phyloP scores from a whole-genome alignment of 1,284 basidiomycete genomes.

The Fistulinella staudtii region DNA sequence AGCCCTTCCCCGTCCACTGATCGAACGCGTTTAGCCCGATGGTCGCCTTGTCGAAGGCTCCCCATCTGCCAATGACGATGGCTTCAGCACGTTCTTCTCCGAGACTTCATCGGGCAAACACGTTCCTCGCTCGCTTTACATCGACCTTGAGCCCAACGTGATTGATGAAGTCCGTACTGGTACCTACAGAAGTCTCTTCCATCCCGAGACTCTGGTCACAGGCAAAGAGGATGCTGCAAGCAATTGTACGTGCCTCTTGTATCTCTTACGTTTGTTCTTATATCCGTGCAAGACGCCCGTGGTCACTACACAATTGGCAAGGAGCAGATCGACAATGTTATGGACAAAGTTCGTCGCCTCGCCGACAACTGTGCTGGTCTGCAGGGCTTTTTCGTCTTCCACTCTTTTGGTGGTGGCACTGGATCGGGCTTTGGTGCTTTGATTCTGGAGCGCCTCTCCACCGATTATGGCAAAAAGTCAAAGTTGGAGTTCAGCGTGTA shows the following conservation, averaged over 20 bases:
- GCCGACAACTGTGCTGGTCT: constrained; percentile 98
- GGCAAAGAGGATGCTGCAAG: constrained; percentile 99
- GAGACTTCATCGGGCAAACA: constrained; percentile 94
- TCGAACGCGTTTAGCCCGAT: constrained; percentile 56
- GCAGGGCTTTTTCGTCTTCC: constrained; percentile 99
- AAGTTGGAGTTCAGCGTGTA: constrained; percentile 99
- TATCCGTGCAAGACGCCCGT: constrained; percentile 69
- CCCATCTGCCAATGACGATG: constrained; percentile 74
- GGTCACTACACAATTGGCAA: constrained; percentile 99
- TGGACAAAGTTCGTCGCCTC: constrained; percentile 95
- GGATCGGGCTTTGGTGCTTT: constrained; percentile 99
- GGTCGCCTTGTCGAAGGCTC: constrained; percentile 75
- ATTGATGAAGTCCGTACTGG: constrained; percentile 97
- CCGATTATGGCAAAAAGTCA: constrained; percentile 99
- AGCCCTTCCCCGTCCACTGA: constrained; percentile 6
- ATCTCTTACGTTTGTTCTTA: background rate
- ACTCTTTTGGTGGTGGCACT: constrained; percentile 99
- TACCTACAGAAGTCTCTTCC: constrained; percentile 95
- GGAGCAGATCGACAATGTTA: constrained; percentile 87
- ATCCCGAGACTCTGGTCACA: constrained; percentile 96
- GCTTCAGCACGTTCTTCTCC: constrained; percentile 97
- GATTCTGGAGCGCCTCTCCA: constrained; percentile 94
- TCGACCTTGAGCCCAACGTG: constrained; percentile 96
- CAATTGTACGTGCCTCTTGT: constrained; percentile 71
- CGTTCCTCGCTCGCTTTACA: constrained; percentile 97